These are phyloP conservation scores for Starmerella cellae DNA, from an alignment of 805 yeast species.

Conservation along the genomic window DNA sequence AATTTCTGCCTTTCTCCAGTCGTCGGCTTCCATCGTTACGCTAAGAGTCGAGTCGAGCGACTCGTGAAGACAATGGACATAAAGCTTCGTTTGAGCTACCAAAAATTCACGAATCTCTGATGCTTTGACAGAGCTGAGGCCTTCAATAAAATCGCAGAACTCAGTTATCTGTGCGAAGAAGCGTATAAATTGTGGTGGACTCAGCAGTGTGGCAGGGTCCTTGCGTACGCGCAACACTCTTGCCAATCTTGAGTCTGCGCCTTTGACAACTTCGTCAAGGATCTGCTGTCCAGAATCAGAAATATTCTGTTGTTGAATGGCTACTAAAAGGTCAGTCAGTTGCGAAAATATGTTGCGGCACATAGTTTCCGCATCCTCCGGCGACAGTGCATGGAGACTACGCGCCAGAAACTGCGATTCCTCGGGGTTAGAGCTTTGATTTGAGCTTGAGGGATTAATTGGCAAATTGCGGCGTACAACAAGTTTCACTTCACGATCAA, in stretches of 20 bases:
- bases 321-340: constrained; percentile 1
- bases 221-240: constrained; percentile 66
- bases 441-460: too few relatives aligned
- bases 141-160: constrained; percentile 73
- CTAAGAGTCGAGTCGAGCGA: constrained; percentile 37
- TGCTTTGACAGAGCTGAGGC: constrained; percentile 33
- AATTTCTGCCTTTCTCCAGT: constrained; percentile 67
- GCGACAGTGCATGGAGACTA: constrained; percentile 50
- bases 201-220: constrained; percentile 47
- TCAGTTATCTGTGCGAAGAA: constrained; percentile 53
- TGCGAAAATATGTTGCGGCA: constrained; percentile 26
- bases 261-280: constrained; percentile 42
- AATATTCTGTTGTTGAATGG: constrained; percentile 38
- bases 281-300: constrained; percentile 51
- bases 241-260: constrained; percentile 59
- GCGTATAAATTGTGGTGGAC: constrained; percentile 49
- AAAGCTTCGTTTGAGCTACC: constrained; percentile 51
- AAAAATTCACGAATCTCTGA: constrained; percentile 56
- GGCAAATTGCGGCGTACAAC: constrained; percentile 54
- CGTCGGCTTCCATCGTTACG: constrained; percentile 47
- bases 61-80: constrained; percentile 42
- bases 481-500: constrained; percentile 57
- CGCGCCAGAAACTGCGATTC: constrained; percentile 26
- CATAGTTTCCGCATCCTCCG: constrained; percentile 65
- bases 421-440: neutral